phyloP scores from a whole-genome alignment of 140 eudicot species.

The Flaveria floridana region DNA sequence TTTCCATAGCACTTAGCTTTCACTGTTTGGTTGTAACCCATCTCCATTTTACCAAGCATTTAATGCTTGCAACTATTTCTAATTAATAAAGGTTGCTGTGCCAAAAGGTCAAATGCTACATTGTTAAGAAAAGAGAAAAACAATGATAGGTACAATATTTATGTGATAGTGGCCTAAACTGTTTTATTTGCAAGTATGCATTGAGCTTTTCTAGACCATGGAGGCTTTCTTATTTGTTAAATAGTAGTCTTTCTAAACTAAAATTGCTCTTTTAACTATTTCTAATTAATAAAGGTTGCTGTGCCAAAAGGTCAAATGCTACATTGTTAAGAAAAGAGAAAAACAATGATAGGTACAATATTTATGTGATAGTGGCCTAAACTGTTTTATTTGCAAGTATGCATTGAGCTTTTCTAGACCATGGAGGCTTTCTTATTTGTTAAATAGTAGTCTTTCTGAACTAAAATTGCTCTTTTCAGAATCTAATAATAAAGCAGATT shows the following conservation, averaged over 20 bases:
- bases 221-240: not conserved
- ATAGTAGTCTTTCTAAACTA: not conserved
- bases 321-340: not conserved
- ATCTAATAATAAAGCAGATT: not conserved
- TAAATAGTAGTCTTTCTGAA: not conserved
- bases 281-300: not conserved
- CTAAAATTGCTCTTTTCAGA: not conserved
- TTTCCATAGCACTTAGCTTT: not conserved
- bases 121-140: not conserved
- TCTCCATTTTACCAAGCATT: not conserved
- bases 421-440: not conserved
- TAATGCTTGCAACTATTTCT: not conserved
- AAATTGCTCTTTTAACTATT: constrained; percentile 2
- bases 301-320: constrained; percentile 9
- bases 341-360: constrained; percentile 6
- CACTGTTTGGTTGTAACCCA: not conserved
- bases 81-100: not conserved
- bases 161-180: not conserved
- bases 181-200: not conserved
- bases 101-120: constrained; percentile 12
- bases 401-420: not conserved
- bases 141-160: not conserved
- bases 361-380: not conserved
- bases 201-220: not conserved
- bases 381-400: not conserved